These are phyloP conservation scores for Boletales sp. DNA, from an alignment of 768 basidiomycete genomes.

Conservation along the genomic window DNA sequence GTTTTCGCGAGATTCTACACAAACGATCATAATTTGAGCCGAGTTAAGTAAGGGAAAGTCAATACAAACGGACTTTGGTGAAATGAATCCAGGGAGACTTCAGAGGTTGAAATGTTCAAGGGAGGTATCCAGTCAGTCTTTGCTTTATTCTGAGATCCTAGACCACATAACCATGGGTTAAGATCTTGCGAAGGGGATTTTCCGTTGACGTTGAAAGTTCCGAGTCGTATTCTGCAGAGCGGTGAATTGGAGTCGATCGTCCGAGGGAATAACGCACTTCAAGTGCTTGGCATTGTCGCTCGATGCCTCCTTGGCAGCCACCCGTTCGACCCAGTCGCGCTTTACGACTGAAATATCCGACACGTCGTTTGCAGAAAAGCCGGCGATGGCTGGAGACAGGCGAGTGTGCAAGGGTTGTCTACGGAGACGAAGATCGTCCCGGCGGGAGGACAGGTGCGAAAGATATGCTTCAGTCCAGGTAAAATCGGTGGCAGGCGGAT, in stretches of 20 bases:
- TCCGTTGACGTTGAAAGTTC: conserved; percentile 86
- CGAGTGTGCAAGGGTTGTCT: conserved; percentile 47
- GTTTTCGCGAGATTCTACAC: conserved; percentile 10
- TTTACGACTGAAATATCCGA: conserved; percentile 55
- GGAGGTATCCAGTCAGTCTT: conserved; percentile 32
- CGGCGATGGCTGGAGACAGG: conserved; percentile 61
- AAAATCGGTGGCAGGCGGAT: conserved; percentile 9
- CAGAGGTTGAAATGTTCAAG: conserved; percentile 35
- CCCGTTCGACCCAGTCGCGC: conserved; percentile 59
- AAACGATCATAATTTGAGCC: neutral
- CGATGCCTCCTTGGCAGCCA: conserved; percentile 35
- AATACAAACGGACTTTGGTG: conserved; percentile 17
- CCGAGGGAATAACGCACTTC: conserved; percentile 13
- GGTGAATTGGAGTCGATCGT: neutral
- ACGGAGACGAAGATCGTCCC: conserved; percentile 49
- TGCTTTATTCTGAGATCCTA: neutral
- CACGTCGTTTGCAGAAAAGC: conserved; percentile 57
- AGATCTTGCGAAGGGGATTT: conserved; percentile 71
- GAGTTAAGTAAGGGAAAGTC: neutral
- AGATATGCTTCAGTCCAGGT: conserved; percentile 18
- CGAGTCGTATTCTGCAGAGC: conserved; percentile 54
- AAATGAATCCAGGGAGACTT: conserved; percentile 19
- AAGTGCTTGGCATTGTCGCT: conserved; percentile 19
- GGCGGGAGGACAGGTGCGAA: conserved; percentile 3
- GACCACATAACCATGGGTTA: conserved; percentile 55